Conservation (phyloP, 2,329 filamentous ascomycete genomes). For the Penicillium occitanis region DNA sequence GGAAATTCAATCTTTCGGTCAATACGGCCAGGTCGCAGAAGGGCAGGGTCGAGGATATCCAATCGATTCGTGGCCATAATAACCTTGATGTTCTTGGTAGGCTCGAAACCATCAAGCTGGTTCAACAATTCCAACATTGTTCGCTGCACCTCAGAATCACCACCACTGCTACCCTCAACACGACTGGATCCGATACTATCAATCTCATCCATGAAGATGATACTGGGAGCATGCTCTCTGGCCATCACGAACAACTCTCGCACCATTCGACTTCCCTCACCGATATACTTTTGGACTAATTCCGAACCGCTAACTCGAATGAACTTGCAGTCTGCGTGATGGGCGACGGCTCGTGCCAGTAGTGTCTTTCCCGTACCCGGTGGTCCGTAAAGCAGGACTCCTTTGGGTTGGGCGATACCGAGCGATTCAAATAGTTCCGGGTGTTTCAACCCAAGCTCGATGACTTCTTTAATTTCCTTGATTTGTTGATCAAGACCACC, state of each 20-base stretch:
- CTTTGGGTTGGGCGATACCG: constrained; percentile 96
- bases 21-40: constrained; percentile 93
- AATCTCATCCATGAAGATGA: constrained; percentile 99
- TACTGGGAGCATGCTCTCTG: constrained; percentile 92
- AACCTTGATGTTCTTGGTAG: constrained; percentile 99
- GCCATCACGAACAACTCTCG: constrained; percentile 99
- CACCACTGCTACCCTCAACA: constrained; percentile 91
- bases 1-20: constrained; percentile 99
- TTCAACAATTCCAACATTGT: constrained; percentile 98
- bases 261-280: constrained; percentile 96
- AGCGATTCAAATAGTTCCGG: constrained; percentile 99
- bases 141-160: constrained; percentile 95
- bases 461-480: constrained; percentile 99
- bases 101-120: constrained; percentile 97
- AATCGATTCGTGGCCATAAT: constrained; percentile 99
- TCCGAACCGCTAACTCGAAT: constrained; percentile 96
- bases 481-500: constrained; percentile 98
- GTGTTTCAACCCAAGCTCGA: constrained; percentile 96
- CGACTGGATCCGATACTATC: constrained; percentile 97
- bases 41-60: constrained; percentile 92
- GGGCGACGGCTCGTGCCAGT: constrained; percentile 89
- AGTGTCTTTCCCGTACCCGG: constrained; percentile 97
- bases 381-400: constrained; percentile 92
- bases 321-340: constrained; percentile 99
- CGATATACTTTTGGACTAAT: constrained; percentile 98